phyloP scores from a whole-genome alignment of 768 basidiomycete species.

The Cyclocybe aegerita region DNA sequence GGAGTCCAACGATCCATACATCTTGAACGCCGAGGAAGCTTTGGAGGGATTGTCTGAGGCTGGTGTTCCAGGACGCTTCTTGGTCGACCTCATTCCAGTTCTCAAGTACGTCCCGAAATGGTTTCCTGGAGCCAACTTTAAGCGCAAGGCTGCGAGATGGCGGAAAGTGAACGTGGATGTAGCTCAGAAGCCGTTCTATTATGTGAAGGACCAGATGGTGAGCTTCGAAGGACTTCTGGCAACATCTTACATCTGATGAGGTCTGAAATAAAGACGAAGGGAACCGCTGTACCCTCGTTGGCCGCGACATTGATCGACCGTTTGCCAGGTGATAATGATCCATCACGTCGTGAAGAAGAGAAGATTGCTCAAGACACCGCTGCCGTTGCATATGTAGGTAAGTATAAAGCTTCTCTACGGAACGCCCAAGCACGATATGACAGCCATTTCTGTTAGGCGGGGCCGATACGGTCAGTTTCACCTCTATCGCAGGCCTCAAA shows the following conservation, averaged over 20 bases:
- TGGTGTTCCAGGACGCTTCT: conserved; percentile 29
- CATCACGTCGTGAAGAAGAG: conserved; percentile 6
- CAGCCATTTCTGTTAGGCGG: conserved; percentile 5
- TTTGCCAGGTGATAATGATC: conserved; percentile 11
- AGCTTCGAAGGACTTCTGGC: neutral
- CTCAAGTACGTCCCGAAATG: conserved; percentile 37
- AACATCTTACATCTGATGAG: neutral
- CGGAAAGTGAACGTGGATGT: conserved; percentile 9
- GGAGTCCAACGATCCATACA: conserved; percentile 32
- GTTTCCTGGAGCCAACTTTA: conserved; percentile 38
- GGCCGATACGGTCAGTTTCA: conserved; percentile 19
- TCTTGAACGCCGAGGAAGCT: conserved; percentile 28
- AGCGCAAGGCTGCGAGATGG: conserved; percentile 33
- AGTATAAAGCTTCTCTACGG: neutral
- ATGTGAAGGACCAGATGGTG: conserved; percentile 14
- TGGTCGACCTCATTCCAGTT: conserved; percentile 33
- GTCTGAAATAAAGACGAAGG: neutral
- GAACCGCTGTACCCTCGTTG: conserved; percentile 5
- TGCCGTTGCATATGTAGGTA: conserved; percentile 16
- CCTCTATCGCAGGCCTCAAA: neutral
- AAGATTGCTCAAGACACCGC: conserved; percentile 10
- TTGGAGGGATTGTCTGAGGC: conserved; percentile 25
- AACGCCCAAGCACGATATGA: too few relatives aligned
- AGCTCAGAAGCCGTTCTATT: conserved; percentile 10
- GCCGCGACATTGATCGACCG: conserved; percentile 4